These are phyloP conservation scores for Trypanosomatidae sp. DNA, from an alignment of 208 protist genomes.

Conservation along the genomic window DNA sequence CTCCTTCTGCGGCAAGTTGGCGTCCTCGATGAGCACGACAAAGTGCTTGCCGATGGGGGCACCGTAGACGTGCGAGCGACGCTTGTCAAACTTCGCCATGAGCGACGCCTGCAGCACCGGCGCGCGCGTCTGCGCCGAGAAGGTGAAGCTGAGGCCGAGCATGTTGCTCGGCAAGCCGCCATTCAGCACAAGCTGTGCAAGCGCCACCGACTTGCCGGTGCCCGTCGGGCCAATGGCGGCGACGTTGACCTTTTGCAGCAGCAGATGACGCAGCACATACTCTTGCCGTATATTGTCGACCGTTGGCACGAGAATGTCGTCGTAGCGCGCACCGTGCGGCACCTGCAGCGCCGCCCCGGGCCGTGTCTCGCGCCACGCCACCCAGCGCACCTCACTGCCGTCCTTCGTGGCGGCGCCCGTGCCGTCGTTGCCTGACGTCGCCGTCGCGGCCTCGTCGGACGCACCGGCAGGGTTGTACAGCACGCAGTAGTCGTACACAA, in stretches of 20 bases:
- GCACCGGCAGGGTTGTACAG: slow-evolving; percentile 18
- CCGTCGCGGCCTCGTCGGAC: slow-evolving; percentile 4
- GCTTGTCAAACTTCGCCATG: slow-evolving; percentile 92
- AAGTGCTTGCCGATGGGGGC: slow-evolving; percentile 85
- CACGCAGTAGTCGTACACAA: slow-evolving; percentile 93
- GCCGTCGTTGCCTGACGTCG: no score
- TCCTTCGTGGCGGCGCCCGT: no score
- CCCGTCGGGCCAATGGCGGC: slow-evolving; percentile 87
- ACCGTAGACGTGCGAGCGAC: slow-evolving; percentile 82
- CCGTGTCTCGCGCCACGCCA: slow-evolving; percentile 58
- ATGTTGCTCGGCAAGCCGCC: slow-evolving; percentile 57
- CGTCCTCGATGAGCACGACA: slow-evolving; percentile 89
- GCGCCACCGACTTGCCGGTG: slow-evolving; percentile 89
- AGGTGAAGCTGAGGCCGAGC: slow-evolving; percentile 81
- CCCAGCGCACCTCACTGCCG: slow-evolving; percentile 23
- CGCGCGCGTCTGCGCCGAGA: slow-evolving; percentile 89
- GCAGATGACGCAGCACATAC: slow-evolving; percentile 75
- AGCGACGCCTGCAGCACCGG: slow-evolving; percentile 83
- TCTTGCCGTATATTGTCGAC: slow-evolving; percentile 88
- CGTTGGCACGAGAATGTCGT: slow-evolving; percentile 90
- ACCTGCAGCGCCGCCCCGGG: slow-evolving; percentile 30
- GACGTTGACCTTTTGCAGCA: slow-evolving; percentile 68
- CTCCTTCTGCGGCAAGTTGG: slow-evolving; percentile 87
- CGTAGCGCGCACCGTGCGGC: slow-evolving; percentile 45
- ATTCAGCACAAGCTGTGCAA: slow-evolving; percentile 69